These are phyloP conservation scores for Biscutella laevigata DNA, from an alignment of 441 rosid genomes.

Conservation along the genomic window DNA sequence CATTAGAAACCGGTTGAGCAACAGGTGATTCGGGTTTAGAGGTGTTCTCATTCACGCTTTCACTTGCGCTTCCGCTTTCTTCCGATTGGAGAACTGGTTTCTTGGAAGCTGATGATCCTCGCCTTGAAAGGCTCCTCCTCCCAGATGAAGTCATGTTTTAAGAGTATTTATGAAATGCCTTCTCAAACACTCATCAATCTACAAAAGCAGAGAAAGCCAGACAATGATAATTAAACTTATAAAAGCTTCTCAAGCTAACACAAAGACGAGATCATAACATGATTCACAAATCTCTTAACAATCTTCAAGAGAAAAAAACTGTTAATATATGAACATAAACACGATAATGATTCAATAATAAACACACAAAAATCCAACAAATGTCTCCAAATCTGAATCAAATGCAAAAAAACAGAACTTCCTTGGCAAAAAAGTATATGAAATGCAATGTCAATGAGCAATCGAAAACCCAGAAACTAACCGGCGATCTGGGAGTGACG, in stretches of 20 bases:
- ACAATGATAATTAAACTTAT: neutral
- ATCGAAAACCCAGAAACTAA: conserved; percentile 2
- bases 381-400: neutral
- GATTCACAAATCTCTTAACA: neutral
- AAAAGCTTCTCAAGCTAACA: neutral
- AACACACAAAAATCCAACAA: neutral
- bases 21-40: conserved; percentile 22
- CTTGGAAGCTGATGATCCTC: conserved; percentile 41
- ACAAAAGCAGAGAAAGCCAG: neutral
- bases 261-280: too few species aligned
- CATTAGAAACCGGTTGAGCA: conserved; percentile 21
- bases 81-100: conserved; percentile 42
- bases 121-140: conserved; percentile 36
- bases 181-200: conserved; percentile 7
- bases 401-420: too few species aligned
- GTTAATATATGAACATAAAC: neutral
- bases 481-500: neutral
- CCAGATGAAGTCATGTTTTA: conserved; percentile 19
- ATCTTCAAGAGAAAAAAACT: neutral
- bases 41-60: conserved; percentile 5
- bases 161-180: too few species aligned
- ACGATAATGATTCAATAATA: neutral
- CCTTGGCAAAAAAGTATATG: too few species aligned
- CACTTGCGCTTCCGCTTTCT: conserved; percentile 35
- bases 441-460: too few species aligned